These are phyloP conservation scores for Hypomyces perniciosus DNA, from an alignment of 2,329 filamentous ascomycete genomes.

Conservation along the genomic window DNA sequence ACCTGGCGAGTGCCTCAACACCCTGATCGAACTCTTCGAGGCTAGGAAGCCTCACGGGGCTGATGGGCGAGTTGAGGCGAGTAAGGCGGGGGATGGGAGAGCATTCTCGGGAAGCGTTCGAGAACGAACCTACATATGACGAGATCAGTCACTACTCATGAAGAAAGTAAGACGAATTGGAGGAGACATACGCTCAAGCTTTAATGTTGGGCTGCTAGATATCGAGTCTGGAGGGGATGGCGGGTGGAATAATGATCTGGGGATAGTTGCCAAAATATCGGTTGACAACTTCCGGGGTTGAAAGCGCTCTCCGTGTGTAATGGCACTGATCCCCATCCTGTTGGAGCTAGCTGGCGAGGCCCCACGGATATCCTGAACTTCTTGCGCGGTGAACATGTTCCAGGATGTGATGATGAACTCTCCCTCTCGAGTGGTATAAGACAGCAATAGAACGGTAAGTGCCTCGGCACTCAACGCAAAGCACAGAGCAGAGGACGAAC, in stretches of 20 bases:
- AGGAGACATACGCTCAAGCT: conserved; percentile 25
- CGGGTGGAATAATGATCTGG: conserved; percentile 17
- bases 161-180: neutral
- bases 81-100: conserved; percentile 21
- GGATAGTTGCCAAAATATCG: conserved; percentile 18
- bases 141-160: conserved; percentile 8
- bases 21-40: conserved; percentile 33
- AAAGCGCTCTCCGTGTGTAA: conserved; percentile 16
- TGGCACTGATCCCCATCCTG: conserved; percentile 19
- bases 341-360: conserved; percentile 10
- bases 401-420: conserved; percentile 1
- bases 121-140: conserved; percentile 17
- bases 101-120: conserved; percentile 18
- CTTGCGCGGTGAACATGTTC: conserved; percentile 10
- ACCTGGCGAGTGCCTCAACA: conserved; percentile 30
- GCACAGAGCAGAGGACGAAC: conserved; percentile 3
- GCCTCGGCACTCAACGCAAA: neutral
- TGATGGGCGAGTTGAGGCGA: conserved; percentile 13
- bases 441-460: conserved; percentile 7
- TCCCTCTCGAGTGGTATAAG: conserved; percentile 11
- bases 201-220: conserved; percentile 30
- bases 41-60: conserved; percentile 27
- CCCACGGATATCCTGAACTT: conserved; percentile 13
- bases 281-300: conserved; percentile 17
- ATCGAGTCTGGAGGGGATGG: conserved; percentile 27